Evolutionary conservation across 2,329 filamentous ascomycete species (phyloP), one percentile per base, ranked within the genome.

Genomic region (Scedosporium minutisporum): DNA sequence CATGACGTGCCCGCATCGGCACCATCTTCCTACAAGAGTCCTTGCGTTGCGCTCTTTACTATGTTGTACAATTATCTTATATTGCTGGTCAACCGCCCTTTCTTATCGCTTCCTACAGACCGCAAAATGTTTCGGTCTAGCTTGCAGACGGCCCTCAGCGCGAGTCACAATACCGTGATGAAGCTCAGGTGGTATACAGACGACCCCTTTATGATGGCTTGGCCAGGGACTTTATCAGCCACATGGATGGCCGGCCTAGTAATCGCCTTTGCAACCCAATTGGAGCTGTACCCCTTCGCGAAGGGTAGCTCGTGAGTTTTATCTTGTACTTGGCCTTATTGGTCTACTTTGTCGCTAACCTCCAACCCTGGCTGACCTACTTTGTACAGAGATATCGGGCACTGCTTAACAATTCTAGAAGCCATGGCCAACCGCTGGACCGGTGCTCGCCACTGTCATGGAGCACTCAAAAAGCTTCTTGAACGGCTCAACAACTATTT

Each of bases 211-310:
- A n/a, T 66, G 64, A 57, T 71, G 67, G 72, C 71, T 65, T 75
- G 73, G 74, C 74, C 73, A 0, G 71, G 72, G 0, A 71, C 70
- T 10, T 65, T 75, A 27, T 73, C 73, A 0, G 70, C 72, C 1
- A 65, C 68, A 0, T 76, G 74, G 74, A 76, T 75, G 71, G 69
- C 72, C 6, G 73, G 74, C 6, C 66, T 76, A 1, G 70, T 74
- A 4, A 64, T 75, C 6, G 71, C 72, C 1, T 74, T 74, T 63
- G 71, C 72, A 6, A 68, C 67, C 42, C 67, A 71, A n/a, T 65
- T 74, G 23, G 66, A 68, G 9, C 63, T 70, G 6, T 73, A 73
- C 29, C 65, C 67, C 2, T 42, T 63, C 16, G 55, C 61, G n/a
- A 70, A 69, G 44, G 66, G 64, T 23, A 16, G 63, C 9, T 21